These are phyloP conservation scores for Metarhizium anisopliae DNA, from an alignment of 2,329 filamentous ascomycete species.

Conservation along the genomic window DNA sequence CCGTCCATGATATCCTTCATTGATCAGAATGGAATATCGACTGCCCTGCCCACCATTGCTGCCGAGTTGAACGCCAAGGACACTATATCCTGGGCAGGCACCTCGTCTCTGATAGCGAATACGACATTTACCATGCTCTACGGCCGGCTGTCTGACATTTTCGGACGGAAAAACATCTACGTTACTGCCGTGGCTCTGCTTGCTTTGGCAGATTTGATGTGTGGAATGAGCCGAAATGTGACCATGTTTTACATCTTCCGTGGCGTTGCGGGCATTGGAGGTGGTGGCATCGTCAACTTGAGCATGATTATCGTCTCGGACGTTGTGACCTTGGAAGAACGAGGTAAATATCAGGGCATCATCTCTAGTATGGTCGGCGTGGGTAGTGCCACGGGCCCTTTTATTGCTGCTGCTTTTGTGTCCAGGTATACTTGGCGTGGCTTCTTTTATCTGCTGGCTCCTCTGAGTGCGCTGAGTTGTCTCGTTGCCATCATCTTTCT, in stretches of 20 bases:
- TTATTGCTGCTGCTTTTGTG: constrained; percentile 5
- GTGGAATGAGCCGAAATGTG: constrained; percentile 45
- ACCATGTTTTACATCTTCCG: constrained; percentile 54
- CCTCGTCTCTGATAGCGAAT: constrained; percentile 43
- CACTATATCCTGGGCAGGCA: constrained; percentile 49
- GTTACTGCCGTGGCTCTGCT: constrained; percentile 43
- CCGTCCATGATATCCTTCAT: constrained; percentile 46
- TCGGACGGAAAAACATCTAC: constrained; percentile 51
- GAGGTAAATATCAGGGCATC: constrained; percentile 40
- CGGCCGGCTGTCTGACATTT: constrained; percentile 51
- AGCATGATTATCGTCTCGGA: constrained; percentile 55
- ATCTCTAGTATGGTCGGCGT: too few relatives aligned
- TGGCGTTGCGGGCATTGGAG: constrained; percentile 50
- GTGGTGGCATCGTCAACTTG: constrained; percentile 50
- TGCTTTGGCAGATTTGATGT: constrained; percentile 47
- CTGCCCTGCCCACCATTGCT: constrained; percentile 42
- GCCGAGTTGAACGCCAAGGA: constrained; percentile 33
- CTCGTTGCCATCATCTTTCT: constrained; percentile 37
- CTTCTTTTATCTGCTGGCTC: constrained; percentile 40
- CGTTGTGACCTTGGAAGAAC: constrained; percentile 47
- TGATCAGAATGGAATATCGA: constrained; percentile 47
- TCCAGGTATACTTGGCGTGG: constrained; percentile 30
- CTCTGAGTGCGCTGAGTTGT: constrained; percentile 36
- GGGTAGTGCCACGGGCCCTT: too few relatives aligned
- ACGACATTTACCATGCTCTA: constrained; percentile 59